Evolutionary conservation across 768 basidiomycete genomes (phyloP).

Genomic region (Exsudoporus frostii): DNA sequence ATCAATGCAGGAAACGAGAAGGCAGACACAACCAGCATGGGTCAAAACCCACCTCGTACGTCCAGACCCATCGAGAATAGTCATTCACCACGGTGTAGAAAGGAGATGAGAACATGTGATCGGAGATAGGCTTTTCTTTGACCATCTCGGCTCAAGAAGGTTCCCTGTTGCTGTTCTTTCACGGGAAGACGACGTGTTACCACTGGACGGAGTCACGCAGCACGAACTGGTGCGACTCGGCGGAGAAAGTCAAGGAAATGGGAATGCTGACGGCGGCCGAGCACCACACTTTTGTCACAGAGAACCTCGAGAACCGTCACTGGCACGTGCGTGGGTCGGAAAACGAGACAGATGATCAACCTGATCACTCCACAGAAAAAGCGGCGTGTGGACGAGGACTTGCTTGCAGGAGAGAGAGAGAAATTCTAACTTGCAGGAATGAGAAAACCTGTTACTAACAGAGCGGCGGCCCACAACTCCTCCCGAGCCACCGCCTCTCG

Average conservation of each 20-base stretch:
- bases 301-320: not conserved
- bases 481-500: not conserved
- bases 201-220: not conserved
- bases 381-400: not conserved
- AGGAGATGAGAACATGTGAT: constrained; percentile 24
- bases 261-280: not conserved
- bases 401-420: not conserved
- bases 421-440: not conserved
- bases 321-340: not conserved
- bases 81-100: constrained; percentile 54
- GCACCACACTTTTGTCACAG: not conserved
- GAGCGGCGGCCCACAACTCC: not conserved
- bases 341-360: not conserved
- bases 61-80: constrained; percentile 57
- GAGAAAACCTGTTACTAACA: not conserved
- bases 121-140: constrained; percentile 28
- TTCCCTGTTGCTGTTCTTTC: constrained; percentile 3
- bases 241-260: constrained; percentile 1
- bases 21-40: constrained; percentile 2
- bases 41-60: constrained; percentile 27
- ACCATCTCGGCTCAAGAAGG: constrained; percentile 1
- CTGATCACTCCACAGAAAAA: not conserved
- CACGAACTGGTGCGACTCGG: constrained; percentile 13
- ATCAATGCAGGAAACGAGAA: constrained; percentile 10
- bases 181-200: constrained; percentile 9